Conservation (phyloP, 2,329 filamentous ascomycete species). For the Trichophyton simii region DNA sequence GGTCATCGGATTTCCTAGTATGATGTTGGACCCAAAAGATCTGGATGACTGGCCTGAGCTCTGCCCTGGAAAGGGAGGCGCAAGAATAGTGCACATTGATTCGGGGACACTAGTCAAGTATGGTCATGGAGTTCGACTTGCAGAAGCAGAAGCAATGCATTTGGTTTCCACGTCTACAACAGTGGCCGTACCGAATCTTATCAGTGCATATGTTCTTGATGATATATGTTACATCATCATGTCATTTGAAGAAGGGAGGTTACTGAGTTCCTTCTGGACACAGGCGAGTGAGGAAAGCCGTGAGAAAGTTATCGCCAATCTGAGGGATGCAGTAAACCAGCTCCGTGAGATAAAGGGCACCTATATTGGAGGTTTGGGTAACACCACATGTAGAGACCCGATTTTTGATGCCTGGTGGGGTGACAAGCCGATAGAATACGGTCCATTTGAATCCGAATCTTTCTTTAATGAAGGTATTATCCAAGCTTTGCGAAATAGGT, state of each 20-base stretch:
- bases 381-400: neutral
- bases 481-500: conserved; percentile 4
- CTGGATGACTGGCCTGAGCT: neutral
- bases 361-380: conserved; percentile 4
- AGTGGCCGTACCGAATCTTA: conserved; percentile 1
- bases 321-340: conserved; percentile 6
- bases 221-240: conserved; percentile 8
- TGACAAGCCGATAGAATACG: neutral
- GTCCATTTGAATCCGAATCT: conserved; percentile 6
- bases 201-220: conserved; percentile 7
- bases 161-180: conserved; percentile 5
- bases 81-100: conserved; percentile 3
- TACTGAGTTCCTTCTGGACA: neutral
- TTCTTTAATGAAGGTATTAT: conserved; percentile 8
- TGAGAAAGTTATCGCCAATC: conserved; percentile 4
- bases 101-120: conserved; percentile 7
- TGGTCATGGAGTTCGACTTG: conserved; percentile 5
- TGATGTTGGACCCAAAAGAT: conserved; percentile 8
- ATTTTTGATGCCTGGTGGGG: conserved; percentile 4
- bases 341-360: conserved; percentile 7
- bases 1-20: conserved; percentile 2
- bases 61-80: neutral
- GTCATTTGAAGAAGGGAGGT: conserved; percentile 3
- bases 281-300: neutral
- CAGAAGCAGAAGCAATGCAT: conserved; percentile 11